Base-by-base conservation (phyloP, 2,329 filamentous ascomycete species). In the Talaromyces pinophilus region DNA sequence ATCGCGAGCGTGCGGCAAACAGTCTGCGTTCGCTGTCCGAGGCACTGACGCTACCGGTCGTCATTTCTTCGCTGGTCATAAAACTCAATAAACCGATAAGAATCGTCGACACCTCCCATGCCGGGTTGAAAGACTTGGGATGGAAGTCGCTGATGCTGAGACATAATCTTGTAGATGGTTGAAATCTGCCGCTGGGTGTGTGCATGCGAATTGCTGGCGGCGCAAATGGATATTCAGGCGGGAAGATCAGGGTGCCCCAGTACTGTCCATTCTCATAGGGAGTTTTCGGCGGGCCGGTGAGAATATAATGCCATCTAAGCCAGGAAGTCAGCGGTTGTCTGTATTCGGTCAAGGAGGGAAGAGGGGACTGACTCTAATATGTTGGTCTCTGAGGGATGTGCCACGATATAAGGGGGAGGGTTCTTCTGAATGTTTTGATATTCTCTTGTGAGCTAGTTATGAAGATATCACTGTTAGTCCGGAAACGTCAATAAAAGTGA, bases 61-160 rank as follows among this genome's bases (percentile, higher is more conserved):
- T 99, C 91, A 98, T 97, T 82, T 99, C 95, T 76, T 99, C 94
- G 70, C 92, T 92, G 2, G 94, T 98, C 95, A 99, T 99, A 80
- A 99, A 99, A 46, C 91, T 96, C 69, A 98, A 83, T 33, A 99
- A 86, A 10, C 95, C 95, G 64, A 96, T 96, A 17, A 99, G 83
- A 70, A 99, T 99, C 0, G 95, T 99, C 64, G 91, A 94, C 7
- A 99, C 95, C 75, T 97, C 94, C 95, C 95, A 99, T 0, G 95
- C 93, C 1, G 95, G 95, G 77, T 99, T 99, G 84, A 98, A 99
- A 33, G 91, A 94, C 79, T 96, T 96, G 3, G 95, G 95, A 77
- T 99, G 95, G 81, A 98, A 99, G 77, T 99, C 95, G 73, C 90
- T 94, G 74, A 99, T 99, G 75, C 92, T 96, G 59, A 99, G 89